Evolutionary conservation across 2,329 filamentous ascomycete species (phyloP), one percentile per base, ranked within the genome.

Genomic region (Phaeosphaeria sp.): DNA sequence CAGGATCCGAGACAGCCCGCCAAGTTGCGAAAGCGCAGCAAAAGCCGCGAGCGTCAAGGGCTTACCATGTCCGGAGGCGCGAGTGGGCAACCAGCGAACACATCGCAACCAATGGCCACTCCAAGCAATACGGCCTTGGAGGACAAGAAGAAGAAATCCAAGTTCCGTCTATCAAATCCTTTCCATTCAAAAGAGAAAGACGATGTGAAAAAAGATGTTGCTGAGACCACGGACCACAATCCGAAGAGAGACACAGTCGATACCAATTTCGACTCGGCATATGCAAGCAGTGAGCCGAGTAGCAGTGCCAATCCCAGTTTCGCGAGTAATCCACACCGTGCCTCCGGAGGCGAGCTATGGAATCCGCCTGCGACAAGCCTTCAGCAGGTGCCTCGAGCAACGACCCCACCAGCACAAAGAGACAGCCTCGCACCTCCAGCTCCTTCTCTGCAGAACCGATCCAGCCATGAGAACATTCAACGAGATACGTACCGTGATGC

Each of bases 91-190:
- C 48, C 62, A 51, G 59, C 64, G 52, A 64, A 65, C 33, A 56
- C 65, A 20, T 63, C 65, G 33, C 67, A 66, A 46, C 57, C 63
- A 17, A 56, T 64, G 52, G 52, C 52, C 4, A 54, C 62, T 46
- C 56, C 66, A 9, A 65, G 66, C 41, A 67, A 58, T 41, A 58
- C 62, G 46, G 57, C 69, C 9, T 48, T 66, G 18, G 50, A 57
- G 1, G 71, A 73, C 9, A 75, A 75, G 50, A 73, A 76, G 39
- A 77, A 76, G 65, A 71, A 66, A 36, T 76, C 74, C 9, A 75
- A 73, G 62, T 77, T 71, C 67, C 71, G 72, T 18, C 65, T 76
- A 23, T 77, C 74, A 10, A 75, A 75, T 23, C 72, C 72, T 2
- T 77, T 76, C 54, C 72, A 75, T 48, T 70, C 69, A 18, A 76